Evolutionary conservation across 2,329 filamentous ascomycete species (phyloP), one percentile per base, ranked within the genome.

Genomic region (Penicillium vulpinum): DNA sequence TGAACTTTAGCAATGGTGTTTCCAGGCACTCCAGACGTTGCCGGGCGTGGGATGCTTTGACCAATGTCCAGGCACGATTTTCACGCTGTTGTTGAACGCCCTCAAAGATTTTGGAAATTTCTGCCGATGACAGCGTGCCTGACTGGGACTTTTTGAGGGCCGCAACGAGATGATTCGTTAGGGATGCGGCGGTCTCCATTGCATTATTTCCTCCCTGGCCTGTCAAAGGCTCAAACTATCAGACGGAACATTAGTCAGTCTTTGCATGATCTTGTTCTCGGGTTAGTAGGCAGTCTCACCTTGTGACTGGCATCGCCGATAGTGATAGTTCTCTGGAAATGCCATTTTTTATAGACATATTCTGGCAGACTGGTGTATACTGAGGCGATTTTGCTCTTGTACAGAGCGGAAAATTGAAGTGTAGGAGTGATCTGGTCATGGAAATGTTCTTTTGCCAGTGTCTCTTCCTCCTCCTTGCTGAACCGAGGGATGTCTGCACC

Each of bases 331-430:
- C 62, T 46, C 36, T 54, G 33, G n/a, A 58, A 58, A 52, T 58
- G 46, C 62, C 62, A 63, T 45, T 56, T 62, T 35, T 57, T 62
- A 35, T 60, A 64, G 6, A 67, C 60, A 10, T 61, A 62, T 21
- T 67, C 65, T 13, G 55, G 58, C n/a, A 67, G 35, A 5, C 53
- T 29, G 4, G 59, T 61, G 15, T 61, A 59, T 6, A 51, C 57
- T 1, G 59, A 62, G 10, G 36, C 39, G 10, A 62, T 57, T 28
- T 50, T 60, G 21, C 57, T 57, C 6, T 62, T 39, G 49, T 59
- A 68, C 1, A 70, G 45, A 24, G 67, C 65, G 2, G 57, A 59
- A 18, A 69, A 64, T n/a, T 50, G 54, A n/a, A 68, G 46, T 4
- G 29, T 56, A 5, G 62, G 57, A 5, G 59, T 64, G 41, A 70